Evolutionary conservation across 768 basidiomycete species (phyloP).

Genomic region (Boletus fagicola): DNA sequence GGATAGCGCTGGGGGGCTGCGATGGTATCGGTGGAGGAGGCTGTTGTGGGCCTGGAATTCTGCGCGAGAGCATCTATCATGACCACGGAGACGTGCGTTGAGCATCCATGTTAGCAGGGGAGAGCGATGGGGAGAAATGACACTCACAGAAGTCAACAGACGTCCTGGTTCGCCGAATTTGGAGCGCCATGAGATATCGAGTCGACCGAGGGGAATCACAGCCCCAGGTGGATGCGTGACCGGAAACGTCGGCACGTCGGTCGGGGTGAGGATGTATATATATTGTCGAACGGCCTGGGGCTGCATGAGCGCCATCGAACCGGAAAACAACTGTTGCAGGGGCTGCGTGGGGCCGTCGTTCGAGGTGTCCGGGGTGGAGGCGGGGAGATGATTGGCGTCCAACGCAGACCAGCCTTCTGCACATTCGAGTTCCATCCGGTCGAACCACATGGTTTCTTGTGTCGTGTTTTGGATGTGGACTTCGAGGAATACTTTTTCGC

Average conservation of each 20-base stretch:
- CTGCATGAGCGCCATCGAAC: constrained; percentile 67
- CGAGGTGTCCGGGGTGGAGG: background rate
- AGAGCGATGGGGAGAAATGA: background rate
- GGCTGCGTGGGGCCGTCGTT: constrained; percentile 17
- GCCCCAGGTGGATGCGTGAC: constrained; percentile 60
- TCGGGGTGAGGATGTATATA: constrained; percentile 75
- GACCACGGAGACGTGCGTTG: background rate
- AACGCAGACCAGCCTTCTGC: constrained; percentile 62
- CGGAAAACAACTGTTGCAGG: constrained; percentile 50
- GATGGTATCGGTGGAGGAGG: constrained; percentile 24
- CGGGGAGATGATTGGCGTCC: constrained; percentile 48
- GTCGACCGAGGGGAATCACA: constrained; percentile 75
- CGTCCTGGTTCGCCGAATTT: constrained; percentile 84
- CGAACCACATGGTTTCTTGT: constrained; percentile 71
- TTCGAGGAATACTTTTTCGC: constrained; percentile 87
- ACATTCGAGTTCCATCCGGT: constrained; percentile 77
- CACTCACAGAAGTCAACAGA: constrained; percentile 71
- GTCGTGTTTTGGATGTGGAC: constrained; percentile 90
- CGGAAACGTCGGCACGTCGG: constrained; percentile 41
- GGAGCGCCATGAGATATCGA: constrained; percentile 89
- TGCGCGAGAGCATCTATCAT: constrained; percentile 68
- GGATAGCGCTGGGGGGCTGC: constrained; percentile 69
- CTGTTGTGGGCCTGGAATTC: constrained; percentile 57
- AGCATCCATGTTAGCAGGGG: background rate
- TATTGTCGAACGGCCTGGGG: constrained; percentile 87